A percentile compares a stretch with the other conserved stretches of the same genome.
These are phyloP conservation scores for Wickerhamomyces alni DNA, from an alignment of 805 yeast species.

Conservation along the genomic window DNA sequence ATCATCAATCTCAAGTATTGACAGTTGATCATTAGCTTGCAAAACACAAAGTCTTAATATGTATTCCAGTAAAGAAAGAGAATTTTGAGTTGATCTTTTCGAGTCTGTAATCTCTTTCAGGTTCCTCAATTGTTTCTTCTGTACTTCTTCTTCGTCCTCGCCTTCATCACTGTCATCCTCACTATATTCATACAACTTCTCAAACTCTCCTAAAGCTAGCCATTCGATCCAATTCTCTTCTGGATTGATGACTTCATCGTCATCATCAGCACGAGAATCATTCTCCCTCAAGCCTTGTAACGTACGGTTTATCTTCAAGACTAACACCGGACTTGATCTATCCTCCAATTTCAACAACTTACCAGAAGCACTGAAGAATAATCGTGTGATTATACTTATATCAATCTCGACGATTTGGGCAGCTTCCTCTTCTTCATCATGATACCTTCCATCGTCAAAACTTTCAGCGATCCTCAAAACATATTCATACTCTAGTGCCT, in stretches of 20 bases:
- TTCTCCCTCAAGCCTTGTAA: conserved; percentile 10
- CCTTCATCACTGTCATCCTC: conserved; percentile 20
- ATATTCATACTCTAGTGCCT: conserved; percentile 31
- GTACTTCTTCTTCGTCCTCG: conserved; percentile 3
- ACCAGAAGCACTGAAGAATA: conserved; percentile 71
- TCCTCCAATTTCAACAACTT: conserved; percentile 57
- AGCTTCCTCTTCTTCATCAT: conserved; percentile 44
- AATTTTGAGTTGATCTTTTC: conserved; percentile 8
- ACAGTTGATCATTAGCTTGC: conserved; percentile 52
- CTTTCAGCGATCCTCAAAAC: conserved; percentile 45
- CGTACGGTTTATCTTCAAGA: conserved; percentile 40
- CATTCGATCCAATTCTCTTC: conserved; percentile 30
- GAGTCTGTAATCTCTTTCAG: too few relatives aligned
- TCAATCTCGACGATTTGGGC: conserved; percentile 31
- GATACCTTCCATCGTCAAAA: conserved; percentile 68
- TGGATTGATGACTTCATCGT: background rate
- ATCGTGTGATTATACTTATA: conserved; percentile 37
- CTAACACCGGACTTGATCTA: conserved; percentile 57
- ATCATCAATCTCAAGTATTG: conserved; percentile 53
- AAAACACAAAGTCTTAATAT: conserved; percentile 51
- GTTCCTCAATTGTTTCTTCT: too few relatives aligned
- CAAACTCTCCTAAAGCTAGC: conserved; percentile 46
- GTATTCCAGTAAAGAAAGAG: conserved; percentile 59
- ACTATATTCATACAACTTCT: conserved; percentile 22
- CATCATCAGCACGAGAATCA: background rate